Evolutionary conservation across 306 rosid genomes (phyloP), one percentile per base, ranked within the genome.

Genomic region (Dryas alaskensis): DNA sequence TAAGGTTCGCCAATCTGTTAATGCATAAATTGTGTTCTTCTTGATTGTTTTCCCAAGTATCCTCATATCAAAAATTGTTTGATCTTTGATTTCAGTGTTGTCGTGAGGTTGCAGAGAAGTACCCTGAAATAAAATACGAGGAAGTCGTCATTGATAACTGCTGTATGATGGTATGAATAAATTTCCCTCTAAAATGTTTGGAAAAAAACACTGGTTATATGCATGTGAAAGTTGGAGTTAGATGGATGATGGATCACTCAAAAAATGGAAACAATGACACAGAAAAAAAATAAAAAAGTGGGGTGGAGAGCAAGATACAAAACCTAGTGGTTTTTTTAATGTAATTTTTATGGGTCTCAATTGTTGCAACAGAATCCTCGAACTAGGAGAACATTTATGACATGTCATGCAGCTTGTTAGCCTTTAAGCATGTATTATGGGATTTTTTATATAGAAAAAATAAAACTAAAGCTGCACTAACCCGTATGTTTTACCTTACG

Each of bases 91-190:
- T 83, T 57, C 79, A 95, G 99, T 92, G 99, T 78, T 95, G 99
- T 64, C 99, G 99, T 13, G 99, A 95, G 83, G 98, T 95, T 76
- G 97, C 98, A 7, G 92, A 92, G 88, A 95, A 92, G 86, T 92
- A 95, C 80, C 99, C 98, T 49, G 99, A 95, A 76, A 95, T 95
- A 81, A 78, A 1, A 27, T 95, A 95, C 0, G 99, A 95, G 90
- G 99, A 95, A 85, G 98, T 95, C 70, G 92, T 95, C 81, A 95
- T 95, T 66, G 99, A 95, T 85, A 95, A 95, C 82, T 95, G 98
- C 83, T 92, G 98, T 86, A 92, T 95, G 99, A 95, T 92, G 99
- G 99, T 95, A 87, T 72, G 83, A 61, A 51, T 53, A 46, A 42
- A 19, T 25, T 64, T 59, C 10, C 22, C 11, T 37, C 1, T 45